Conservation (phyloP, 2,329 filamentous ascomycete species). For the Westerdykella sp. region DNA sequence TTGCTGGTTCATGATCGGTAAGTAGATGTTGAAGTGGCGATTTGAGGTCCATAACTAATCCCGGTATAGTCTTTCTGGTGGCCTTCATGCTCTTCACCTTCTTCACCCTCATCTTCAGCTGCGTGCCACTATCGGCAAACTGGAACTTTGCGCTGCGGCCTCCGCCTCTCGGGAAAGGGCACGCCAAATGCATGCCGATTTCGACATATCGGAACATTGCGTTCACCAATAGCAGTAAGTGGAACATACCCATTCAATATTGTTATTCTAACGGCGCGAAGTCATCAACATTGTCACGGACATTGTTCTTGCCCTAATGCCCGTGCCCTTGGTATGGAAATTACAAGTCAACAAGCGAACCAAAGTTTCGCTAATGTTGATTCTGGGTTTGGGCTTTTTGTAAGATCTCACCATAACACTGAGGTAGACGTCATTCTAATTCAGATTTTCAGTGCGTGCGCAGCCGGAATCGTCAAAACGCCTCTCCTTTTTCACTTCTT, state of each 20-base stretch:
- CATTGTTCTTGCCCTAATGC: conserved; percentile 42
- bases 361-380: conserved; percentile 42
- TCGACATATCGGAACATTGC: conserved; percentile 44
- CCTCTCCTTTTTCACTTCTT: conserved; percentile 31
- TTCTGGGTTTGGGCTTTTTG: conserved; percentile 36
- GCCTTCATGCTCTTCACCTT: conserved; percentile 38
- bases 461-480: conserved; percentile 36
- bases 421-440: background rate
- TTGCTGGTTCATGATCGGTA: conserved; percentile 38
- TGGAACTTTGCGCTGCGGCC: conserved; percentile 36
- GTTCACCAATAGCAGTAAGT: conserved; percentile 40
- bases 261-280: conserved; percentile 7
- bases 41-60: background rate
- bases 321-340: conserved; percentile 39
- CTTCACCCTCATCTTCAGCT: conserved; percentile 28
- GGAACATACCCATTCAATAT: background rate
- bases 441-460: conserved; percentile 24
- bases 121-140: conserved; percentile 37
- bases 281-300: conserved; percentile 46
- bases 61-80: conserved; percentile 8
- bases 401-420: background rate
- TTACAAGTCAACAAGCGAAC: conserved; percentile 42
- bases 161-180: conserved; percentile 10
- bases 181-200: conserved; percentile 22
- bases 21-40: conserved; percentile 1